These are phyloP conservation scores for Claviceps sp. DNA, from an alignment of 2,329 filamentous ascomycete species.

Conservation along the genomic window DNA sequence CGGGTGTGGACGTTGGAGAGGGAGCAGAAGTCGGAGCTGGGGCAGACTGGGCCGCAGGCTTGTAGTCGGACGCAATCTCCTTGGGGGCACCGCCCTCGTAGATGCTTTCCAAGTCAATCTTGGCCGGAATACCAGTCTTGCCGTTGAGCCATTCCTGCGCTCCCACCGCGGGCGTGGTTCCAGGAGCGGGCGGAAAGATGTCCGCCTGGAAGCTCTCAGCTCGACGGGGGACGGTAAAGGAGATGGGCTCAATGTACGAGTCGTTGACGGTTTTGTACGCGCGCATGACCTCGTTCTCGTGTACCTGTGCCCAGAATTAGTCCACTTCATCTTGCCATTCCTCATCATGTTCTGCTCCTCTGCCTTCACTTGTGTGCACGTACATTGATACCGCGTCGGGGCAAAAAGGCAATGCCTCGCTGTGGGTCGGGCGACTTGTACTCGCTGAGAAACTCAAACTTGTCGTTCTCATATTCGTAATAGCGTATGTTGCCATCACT, in stretches of 20 bases:
- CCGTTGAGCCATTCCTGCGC: slow-evolving; percentile 76
- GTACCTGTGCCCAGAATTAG: slow-evolving; percentile 40
- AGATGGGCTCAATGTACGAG: slow-evolving; percentile 86
- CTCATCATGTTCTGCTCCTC: background rate
- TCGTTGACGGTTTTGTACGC: slow-evolving; percentile 98
- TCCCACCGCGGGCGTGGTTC: slow-evolving; percentile 67
- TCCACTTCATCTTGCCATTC: background rate
- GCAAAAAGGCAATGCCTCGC: slow-evolving; percentile 85
- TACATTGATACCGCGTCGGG: slow-evolving; percentile 86
- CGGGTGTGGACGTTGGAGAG: slow-evolving; percentile 2
- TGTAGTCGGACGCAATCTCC: slow-evolving; percentile 60
- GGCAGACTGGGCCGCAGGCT: slow-evolving; percentile 36
- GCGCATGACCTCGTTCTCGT: slow-evolving; percentile 92
- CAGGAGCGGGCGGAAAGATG: slow-evolving; percentile 80
- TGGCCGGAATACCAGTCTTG: slow-evolving; percentile 71
- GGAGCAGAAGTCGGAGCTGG: slow-evolving; percentile 20
- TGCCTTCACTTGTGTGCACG: slow-evolving; percentile 14
- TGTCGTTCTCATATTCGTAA: slow-evolving; percentile 96
- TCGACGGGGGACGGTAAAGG: slow-evolving; percentile 88
- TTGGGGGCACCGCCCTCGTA: slow-evolving; percentile 74
- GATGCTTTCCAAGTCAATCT: slow-evolving; percentile 85
- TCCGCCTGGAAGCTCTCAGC: slow-evolving; percentile 95
- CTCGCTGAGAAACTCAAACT: slow-evolving; percentile 93
- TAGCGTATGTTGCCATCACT: slow-evolving; percentile 98
- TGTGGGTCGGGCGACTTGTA: slow-evolving; percentile 96